Base-by-base conservation (phyloP, 441 rosid species). In the Aquilaria agallochum region DNA sequence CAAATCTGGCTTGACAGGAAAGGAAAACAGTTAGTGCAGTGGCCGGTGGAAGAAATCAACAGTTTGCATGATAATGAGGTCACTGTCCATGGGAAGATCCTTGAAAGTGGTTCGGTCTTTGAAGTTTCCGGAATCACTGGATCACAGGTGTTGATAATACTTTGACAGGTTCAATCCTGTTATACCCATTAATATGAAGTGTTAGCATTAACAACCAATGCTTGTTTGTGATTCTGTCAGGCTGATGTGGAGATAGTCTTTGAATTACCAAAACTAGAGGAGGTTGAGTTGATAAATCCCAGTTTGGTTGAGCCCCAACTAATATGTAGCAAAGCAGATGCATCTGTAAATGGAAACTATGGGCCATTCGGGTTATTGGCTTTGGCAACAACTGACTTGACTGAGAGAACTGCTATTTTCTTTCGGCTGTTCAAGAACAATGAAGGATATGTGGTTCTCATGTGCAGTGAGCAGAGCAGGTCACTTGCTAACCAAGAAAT, bases 281-380 rank as follows among this genome's bases (percentile, higher is more conserved):
- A 76, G 63, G 78, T 80, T 5, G 86, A 83, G 66, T 44, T 60
- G 42, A 36, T 80, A 51, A 42, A 77, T 48, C 72, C 70, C 12
- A 45, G 54, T 36, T 31, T 51, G 71, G 46, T 59, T 31, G 77
- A 82, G 59, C 77, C 91, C 0, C 80, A 76, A 63, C 65, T 63
- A 20, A 68, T 82, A 32, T 82, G 86, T 47, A 54, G 66, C 47
- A 48, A 63, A 30, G 64, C 63, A 67, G 68, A 67, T 63, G 74
- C 85, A 60, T 67, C 74, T 7, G 64, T 59, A 20, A 58, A 42
- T 9, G 78, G 88, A 50, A 70, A 56, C 45, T 62, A 71, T 15
- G 90, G 93, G 45, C 97, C 97, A 33, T 91, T 91, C 57, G 93
- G 97, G 13, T 56, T 91, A 65, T 52, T 81, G 68, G 77, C 74